These are phyloP conservation scores for Tetradesmus obliquus DNA, from an alignment of 139 green algal genomes.

Conservation along the genomic window DNA sequence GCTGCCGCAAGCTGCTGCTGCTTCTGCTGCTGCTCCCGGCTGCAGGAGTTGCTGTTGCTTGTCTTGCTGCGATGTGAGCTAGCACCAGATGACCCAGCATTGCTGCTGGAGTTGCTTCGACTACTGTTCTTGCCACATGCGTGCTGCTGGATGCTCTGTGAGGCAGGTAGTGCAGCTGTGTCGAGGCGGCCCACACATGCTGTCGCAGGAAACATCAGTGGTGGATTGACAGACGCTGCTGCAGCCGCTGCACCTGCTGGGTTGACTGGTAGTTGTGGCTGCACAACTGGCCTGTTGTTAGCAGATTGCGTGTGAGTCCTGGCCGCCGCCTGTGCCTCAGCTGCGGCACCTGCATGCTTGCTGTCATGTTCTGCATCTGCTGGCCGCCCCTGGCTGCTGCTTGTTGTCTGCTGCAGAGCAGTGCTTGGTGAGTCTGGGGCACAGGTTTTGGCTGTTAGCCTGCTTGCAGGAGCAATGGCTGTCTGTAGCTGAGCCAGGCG, in stretches of 20 bases:
- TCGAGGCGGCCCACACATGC: not conserved
- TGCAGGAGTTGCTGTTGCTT: not conserved
- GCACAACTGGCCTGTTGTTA: not conserved
- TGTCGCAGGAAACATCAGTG: not conserved
- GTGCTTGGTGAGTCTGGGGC: not conserved
- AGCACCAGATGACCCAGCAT: not conserved
- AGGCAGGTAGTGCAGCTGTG: not conserved
- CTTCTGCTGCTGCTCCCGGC: constrained; percentile 9
- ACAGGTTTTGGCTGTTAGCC: not conserved
- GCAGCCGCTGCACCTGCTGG: not conserved
- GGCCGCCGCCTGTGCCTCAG: not conserved
- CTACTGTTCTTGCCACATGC: not conserved
- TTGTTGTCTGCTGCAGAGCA: not conserved
- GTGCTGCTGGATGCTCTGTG: not conserved
- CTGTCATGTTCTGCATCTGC: not conserved
- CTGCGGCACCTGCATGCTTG: not conserved
- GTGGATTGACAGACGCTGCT: not conserved
- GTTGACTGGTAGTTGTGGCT: not conserved
- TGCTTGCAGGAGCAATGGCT: not conserved
- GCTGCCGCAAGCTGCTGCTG: constrained; percentile 3
- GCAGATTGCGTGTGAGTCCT: not conserved
- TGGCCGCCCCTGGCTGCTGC: not conserved
- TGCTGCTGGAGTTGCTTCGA: not conserved
- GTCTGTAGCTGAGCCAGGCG: not conserved
- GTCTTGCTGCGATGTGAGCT: not conserved